phyloP scores from a whole-genome alignment of 371 early-diverging fungal species.

The Mortierella sp. region DNA sequence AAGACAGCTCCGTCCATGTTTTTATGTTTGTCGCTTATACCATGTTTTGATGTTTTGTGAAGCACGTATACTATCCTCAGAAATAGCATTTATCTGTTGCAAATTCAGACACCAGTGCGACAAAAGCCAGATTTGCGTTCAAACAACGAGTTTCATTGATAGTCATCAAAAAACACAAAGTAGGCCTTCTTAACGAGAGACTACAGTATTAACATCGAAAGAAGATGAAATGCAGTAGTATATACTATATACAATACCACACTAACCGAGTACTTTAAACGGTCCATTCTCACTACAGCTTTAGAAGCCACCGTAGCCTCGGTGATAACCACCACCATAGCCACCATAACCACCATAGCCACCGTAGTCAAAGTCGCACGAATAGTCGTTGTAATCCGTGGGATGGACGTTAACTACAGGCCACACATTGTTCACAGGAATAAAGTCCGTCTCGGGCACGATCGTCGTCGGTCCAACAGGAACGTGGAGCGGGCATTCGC shows the following conservation, averaged over 20 bases:
- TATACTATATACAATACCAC: background rate
- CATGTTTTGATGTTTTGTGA: too few species aligned
- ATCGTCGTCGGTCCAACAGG: constrained; percentile 18
- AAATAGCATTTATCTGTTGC: too few species aligned
- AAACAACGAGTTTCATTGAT: too few species aligned
- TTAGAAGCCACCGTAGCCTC: background rate
- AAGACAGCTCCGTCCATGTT: too few species aligned
- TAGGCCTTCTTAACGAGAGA: too few species aligned
- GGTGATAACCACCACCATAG: background rate
- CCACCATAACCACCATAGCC: background rate
- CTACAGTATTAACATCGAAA: too few species aligned
- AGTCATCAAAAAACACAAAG: too few species aligned
- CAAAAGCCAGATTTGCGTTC: too few species aligned
- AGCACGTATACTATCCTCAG: too few species aligned
- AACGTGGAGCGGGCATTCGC: background rate
- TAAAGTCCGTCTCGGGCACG: constrained; percentile 35
- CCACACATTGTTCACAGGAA: constrained; percentile 33
- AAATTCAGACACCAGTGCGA: too few species aligned
- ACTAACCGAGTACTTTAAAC: background rate
- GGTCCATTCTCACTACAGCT: background rate
- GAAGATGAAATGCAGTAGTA: too few species aligned
- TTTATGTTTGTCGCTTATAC: too few species aligned
- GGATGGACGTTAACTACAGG: constrained; percentile 46
- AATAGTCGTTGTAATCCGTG: constrained; percentile 37
- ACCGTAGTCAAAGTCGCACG: background rate